phyloP scores from a whole-genome alignment of 2,329 filamentous ascomycete genomes.

The Didymella lethalis region DNA sequence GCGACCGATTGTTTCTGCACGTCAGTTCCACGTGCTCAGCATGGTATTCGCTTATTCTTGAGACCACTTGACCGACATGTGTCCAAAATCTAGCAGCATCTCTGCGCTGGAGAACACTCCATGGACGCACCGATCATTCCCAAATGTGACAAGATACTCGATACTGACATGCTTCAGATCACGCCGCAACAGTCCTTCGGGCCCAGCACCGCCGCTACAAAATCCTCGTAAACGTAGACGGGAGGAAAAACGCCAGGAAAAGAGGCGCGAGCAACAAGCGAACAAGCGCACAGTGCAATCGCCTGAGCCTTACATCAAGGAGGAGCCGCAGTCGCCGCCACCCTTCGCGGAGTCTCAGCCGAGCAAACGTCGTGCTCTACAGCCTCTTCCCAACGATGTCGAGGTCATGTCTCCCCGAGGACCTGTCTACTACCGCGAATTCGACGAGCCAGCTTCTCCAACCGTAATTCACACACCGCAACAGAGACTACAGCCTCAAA shows the following conservation, averaged over 20 bases:
- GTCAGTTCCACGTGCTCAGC: background rate
- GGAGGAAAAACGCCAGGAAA: slow-evolving; percentile 49
- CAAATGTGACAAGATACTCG: background rate
- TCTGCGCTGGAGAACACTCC: background rate
- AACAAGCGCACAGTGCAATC: slow-evolving; percentile 44
- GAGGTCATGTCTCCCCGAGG: slow-evolving; percentile 52
- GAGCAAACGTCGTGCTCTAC: slow-evolving; percentile 51
- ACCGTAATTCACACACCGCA: slow-evolving; percentile 50
- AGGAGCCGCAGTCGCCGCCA: slow-evolving; percentile 69
- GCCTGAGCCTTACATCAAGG: slow-evolving; percentile 65
- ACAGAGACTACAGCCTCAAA: slow-evolving; percentile 52
- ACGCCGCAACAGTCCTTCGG: slow-evolving; percentile 56
- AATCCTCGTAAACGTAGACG: slow-evolving; percentile 62
- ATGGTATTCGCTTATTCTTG: background rate
- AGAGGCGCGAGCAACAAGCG: slow-evolving; percentile 49
- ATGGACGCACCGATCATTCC: background rate
- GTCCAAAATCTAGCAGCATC: background rate
- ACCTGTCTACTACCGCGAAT: slow-evolving; percentile 60
- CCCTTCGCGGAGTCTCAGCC: slow-evolving; percentile 58
- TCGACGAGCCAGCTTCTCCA: slow-evolving; percentile 52
- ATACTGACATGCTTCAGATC: slow-evolving; percentile 28
- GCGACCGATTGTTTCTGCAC: background rate
- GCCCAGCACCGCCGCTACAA: slow-evolving; percentile 52
- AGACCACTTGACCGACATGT: background rate
- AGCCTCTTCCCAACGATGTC: slow-evolving; percentile 47